Conservation (phyloP, 345 rosid genomes). For the Brassica rapa region DNA sequence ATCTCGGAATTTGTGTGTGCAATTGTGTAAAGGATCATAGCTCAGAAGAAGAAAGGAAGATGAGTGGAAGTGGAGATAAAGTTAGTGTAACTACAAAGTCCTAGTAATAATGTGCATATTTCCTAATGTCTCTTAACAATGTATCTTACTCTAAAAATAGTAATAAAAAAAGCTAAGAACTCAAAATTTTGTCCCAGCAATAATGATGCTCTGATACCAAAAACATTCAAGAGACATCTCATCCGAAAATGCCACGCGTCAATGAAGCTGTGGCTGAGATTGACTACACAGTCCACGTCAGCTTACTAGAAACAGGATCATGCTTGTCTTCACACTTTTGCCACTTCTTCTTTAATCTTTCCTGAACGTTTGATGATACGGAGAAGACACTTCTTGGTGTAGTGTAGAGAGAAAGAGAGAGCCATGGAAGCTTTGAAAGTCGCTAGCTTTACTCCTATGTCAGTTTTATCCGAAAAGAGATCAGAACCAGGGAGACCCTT, state of each 20-base stretch:
- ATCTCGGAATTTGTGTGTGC: too few relatives aligned
- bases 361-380: slow-evolving; percentile 21
- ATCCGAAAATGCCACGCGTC: slow-evolving; percentile 59
- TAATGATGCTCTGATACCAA: neutral
- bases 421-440: slow-evolving; percentile 79
- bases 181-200: too few relatives aligned
- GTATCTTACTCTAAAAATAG: too few relatives aligned
- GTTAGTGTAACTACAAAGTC: too few relatives aligned
- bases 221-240: slow-evolving; percentile 19
- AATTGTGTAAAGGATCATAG: too few relatives aligned
- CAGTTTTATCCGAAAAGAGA: slow-evolving; percentile 60
- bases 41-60: too few relatives aligned
- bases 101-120: too few relatives aligned
- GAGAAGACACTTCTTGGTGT: slow-evolving; percentile 16
- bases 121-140: too few relatives aligned
- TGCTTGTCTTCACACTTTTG: slow-evolving; percentile 28
- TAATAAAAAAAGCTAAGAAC: too few relatives aligned
- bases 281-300: slow-evolving; percentile 52
- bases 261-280: slow-evolving; percentile 38
- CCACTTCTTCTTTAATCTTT: neutral
- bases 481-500: slow-evolving; percentile 53
- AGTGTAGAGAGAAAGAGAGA: neutral
- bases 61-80: too few relatives aligned
- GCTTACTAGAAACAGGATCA: slow-evolving; percentile 42
- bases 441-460: slow-evolving; percentile 64